phyloP scores from a whole-genome alignment of 1,284 basidiomycete species.

The Cutaneotrichosporon cutaneum region DNA sequence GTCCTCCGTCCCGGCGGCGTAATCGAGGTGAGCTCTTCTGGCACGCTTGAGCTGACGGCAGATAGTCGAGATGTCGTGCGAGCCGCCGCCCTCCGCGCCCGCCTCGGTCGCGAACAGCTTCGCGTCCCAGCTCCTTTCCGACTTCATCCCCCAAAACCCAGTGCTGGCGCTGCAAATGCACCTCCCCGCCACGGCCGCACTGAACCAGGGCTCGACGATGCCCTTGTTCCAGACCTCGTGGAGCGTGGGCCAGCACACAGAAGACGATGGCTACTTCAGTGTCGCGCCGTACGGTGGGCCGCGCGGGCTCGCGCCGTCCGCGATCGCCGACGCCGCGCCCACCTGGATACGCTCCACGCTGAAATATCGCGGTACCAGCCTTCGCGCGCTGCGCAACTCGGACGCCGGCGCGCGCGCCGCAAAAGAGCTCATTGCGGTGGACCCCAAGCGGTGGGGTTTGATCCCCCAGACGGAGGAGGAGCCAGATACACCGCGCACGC shows the following conservation, averaged over 20 bases:
- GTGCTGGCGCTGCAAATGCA: slow-evolving; percentile 37
- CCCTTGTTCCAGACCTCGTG: slow-evolving; percentile 16
- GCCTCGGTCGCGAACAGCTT: slow-evolving; percentile 36
- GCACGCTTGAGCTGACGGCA: slow-evolving; percentile 6
- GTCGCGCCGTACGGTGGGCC: background rate
- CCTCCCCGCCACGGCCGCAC: slow-evolving; percentile 28
- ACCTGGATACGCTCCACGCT: slow-evolving; percentile 39
- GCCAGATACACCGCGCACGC: background rate
- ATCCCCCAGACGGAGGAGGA: background rate
- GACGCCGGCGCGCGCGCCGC: slow-evolving; percentile 13
- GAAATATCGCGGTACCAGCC: slow-evolving; percentile 36
- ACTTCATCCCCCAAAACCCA: slow-evolving; percentile 42
- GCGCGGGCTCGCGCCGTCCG: slow-evolving; percentile 21
- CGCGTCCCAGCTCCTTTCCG: slow-evolving; percentile 36
- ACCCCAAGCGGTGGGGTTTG: slow-evolving; percentile 16
- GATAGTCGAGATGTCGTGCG: slow-evolving; percentile 48
- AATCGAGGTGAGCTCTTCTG: slow-evolving; percentile 39
- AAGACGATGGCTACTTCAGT: background rate
- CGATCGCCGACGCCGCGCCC: slow-evolving; percentile 33
- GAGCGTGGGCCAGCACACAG: background rate
- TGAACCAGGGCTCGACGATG: slow-evolving; percentile 9
- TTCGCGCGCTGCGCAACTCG: slow-evolving; percentile 9
- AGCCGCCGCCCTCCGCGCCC: slow-evolving; percentile 31
- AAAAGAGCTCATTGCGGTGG: background rate
- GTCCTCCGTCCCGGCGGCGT: slow-evolving; percentile 48